phyloP scores from a whole-genome alignment of 2,329 filamentous ascomycete species.

The Salinomyces thailandicus region DNA sequence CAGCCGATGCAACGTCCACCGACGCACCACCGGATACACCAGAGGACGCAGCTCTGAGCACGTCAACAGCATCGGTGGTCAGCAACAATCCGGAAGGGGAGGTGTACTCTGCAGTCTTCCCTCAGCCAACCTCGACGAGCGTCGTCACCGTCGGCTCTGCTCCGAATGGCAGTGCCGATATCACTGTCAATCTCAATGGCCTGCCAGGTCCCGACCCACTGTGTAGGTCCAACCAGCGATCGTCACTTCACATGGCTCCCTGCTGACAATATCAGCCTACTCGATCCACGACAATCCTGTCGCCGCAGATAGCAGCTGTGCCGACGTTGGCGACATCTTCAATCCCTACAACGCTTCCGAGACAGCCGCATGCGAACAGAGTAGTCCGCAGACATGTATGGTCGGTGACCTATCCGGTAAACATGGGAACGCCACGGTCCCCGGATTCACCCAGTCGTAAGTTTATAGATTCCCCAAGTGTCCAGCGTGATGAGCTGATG shows the following conservation, averaged over 20 bases:
- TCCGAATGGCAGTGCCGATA: slow-evolving; percentile 28
- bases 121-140: slow-evolving; percentile 15
- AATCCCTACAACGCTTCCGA: slow-evolving; percentile 35
- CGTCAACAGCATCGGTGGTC: slow-evolving; percentile 16
- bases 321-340: slow-evolving; percentile 31
- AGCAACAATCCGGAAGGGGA: slow-evolving; percentile 30
- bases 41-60: not conserved
- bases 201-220: slow-evolving; percentile 35
- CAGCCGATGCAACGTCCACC: not conserved
- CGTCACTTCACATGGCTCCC: not conserved
- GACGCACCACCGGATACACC: not conserved
- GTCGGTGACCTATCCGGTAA: slow-evolving; percentile 38
- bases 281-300: slow-evolving; percentile 36
- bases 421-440: slow-evolving; percentile 29
- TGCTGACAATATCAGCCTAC: slow-evolving; percentile 28
- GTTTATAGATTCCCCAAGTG: slow-evolving; percentile 1
- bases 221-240: slow-evolving; percentile 22
- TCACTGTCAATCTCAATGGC: slow-evolving; percentile 31
- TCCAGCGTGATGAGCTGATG: not conserved
- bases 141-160: slow-evolving; percentile 25
- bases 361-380: slow-evolving; percentile 27
- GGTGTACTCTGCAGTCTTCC: slow-evolving; percentile 30
- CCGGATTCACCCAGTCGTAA: slow-evolving; percentile 23
- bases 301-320: slow-evolving; percentile 34
- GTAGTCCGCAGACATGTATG: slow-evolving; percentile 31